phyloP scores from a whole-genome alignment of 352 stramenopile genomes.

The Globisporangium emineosum region DNA sequence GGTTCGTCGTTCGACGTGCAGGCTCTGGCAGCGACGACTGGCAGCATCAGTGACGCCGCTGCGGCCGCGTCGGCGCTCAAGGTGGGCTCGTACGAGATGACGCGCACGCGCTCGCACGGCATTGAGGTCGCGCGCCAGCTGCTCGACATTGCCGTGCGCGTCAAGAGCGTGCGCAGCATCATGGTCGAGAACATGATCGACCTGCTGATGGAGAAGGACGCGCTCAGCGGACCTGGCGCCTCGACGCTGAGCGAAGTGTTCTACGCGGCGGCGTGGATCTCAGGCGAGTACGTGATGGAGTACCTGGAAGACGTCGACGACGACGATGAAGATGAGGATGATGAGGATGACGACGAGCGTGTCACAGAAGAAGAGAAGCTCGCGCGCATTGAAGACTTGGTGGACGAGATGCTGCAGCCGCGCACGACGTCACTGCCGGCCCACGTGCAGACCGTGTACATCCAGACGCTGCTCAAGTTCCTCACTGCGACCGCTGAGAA shows the following conservation, averaged over 20 bases:
- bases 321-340: constrained; percentile 71
- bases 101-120: constrained; percentile 47
- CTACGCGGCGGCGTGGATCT: constrained; percentile 96
- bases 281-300: constrained; percentile 96
- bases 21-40: constrained; percentile 23
- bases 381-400: constrained; percentile 80
- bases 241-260: constrained; percentile 93
- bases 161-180: constrained; percentile 94
- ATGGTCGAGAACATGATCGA: constrained; percentile 94
- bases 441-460: constrained; percentile 92
- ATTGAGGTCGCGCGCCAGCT: constrained; percentile 93
- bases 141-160: constrained; percentile 95
- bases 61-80: constrained; percentile 36
- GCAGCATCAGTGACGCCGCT: constrained; percentile 13
- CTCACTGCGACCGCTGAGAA: constrained; percentile 72
- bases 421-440: constrained; percentile 77
- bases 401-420: constrained; percentile 79
- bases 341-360: constrained; percentile 70
- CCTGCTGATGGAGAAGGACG: constrained; percentile 89
- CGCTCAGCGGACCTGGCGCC: constrained; percentile 61
- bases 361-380: constrained; percentile 82
- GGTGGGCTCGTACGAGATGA: constrained; percentile 26
- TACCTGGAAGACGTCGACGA: constrained; percentile 83
- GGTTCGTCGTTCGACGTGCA: constrained; percentile 32
- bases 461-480: constrained; percentile 93